phyloP scores from a whole-genome alignment of 371 early-diverging fungal species.

The Modicella reniformis region DNA sequence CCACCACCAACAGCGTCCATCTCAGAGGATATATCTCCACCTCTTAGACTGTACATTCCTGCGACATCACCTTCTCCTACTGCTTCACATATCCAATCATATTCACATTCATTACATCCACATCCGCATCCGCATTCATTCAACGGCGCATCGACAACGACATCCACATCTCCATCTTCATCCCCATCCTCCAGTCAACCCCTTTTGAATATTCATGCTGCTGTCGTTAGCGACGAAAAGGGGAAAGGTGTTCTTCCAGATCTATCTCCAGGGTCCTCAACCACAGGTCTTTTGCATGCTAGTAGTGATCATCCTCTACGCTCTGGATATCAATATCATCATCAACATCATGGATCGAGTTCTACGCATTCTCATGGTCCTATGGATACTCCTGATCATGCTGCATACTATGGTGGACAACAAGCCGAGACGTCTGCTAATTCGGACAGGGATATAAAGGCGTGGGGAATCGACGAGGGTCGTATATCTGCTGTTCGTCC shows the following conservation, averaged over 20 bases:
- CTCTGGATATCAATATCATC: not conserved
- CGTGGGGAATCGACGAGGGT: conserved; percentile 4
- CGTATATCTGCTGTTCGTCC: not conserved
- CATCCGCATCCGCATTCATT: too few relatives aligned
- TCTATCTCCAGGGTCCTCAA: conserved; percentile 12
- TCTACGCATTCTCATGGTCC: too few relatives aligned
- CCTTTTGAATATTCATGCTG: not conserved
- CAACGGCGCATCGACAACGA: not conserved
- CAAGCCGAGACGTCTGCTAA: too few relatives aligned
- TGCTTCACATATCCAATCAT: too few relatives aligned
- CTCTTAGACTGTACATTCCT: too few relatives aligned
- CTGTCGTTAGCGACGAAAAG: not conserved
- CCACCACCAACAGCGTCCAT: conserved; percentile 2
- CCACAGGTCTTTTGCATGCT: not conserved
- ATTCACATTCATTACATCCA: too few relatives aligned
- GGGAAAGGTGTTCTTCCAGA: not conserved
- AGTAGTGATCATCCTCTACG: not conserved
- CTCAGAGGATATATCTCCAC: not conserved
- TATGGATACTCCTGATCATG: too few relatives aligned
- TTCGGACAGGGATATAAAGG: conserved; percentile 4
- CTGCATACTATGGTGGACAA: too few relatives aligned
- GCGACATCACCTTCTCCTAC: too few relatives aligned
- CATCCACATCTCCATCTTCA: not conserved
- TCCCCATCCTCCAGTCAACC: not conserved
- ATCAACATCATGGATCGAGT: not conserved